Evolutionary conservation across 768 basidiomycete genomes (phyloP).

Genomic region (Collybiopsis luxurians): DNA sequence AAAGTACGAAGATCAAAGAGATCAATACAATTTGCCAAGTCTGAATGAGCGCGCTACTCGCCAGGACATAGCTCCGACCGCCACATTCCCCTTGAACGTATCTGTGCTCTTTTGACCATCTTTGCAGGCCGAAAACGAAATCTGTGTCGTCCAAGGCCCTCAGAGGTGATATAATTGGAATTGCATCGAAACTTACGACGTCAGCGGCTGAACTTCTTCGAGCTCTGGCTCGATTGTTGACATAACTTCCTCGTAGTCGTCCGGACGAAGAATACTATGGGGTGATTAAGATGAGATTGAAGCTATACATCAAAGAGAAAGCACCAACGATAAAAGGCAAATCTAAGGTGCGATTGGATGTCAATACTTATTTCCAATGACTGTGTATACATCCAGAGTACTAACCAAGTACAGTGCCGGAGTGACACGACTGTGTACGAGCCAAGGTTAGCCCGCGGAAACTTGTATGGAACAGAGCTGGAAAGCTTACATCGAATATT

Average conservation of each 20-base stretch:
- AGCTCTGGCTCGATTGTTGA: slow-evolving; percentile 28
- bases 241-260: slow-evolving; percentile 43
- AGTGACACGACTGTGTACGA: slow-evolving; percentile 46
- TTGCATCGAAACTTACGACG: slow-evolving; percentile 36
- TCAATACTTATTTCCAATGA: neutral
- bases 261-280: slow-evolving; percentile 60
- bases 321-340: slow-evolving; percentile 46
- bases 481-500: slow-evolving; percentile 45
- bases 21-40: slow-evolving; percentile 1
- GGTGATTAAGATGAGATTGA: neutral
- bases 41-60: slow-evolving; percentile 36
- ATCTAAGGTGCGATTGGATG: slow-evolving; percentile 25
- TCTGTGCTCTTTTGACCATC: slow-evolving; percentile 76
- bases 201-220: slow-evolving; percentile 67
- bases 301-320: neutral
- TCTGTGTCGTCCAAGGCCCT: slow-evolving; percentile 30
- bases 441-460: no score
- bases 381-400: neutral
- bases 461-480: neutral
- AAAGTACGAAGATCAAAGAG: neutral
- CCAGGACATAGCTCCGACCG: slow-evolving; percentile 80
- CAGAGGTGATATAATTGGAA: neutral
- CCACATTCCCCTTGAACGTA: slow-evolving; percentile 57
- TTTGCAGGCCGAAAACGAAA: slow-evolving; percentile 70
- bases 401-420: slow-evolving; percentile 50